phyloP scores from a whole-genome alignment of 495 filamentous ascomycete genomes.

The Astrothelium subdiscretum region DNA sequence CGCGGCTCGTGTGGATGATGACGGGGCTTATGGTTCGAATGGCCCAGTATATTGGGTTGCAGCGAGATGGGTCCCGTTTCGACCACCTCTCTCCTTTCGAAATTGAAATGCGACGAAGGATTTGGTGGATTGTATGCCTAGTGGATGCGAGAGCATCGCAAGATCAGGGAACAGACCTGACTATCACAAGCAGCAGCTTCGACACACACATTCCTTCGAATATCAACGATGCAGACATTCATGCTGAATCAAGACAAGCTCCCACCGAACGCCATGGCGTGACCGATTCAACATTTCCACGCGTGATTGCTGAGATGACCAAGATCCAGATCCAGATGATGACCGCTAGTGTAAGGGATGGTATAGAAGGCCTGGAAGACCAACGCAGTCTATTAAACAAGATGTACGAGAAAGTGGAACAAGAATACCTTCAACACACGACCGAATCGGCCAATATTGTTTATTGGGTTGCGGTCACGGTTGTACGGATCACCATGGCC shows the following conservation, averaged over 20 bases:
- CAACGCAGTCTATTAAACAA: constrained; percentile 34
- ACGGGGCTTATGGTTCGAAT: constrained; percentile 19
- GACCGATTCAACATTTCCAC: constrained; percentile 37
- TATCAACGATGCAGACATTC: constrained; percentile 18
- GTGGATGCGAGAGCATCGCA: constrained; percentile 21
- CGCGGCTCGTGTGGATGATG: constrained; percentile 44
- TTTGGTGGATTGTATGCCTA: constrained; percentile 14
- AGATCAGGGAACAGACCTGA: constrained; percentile 34
- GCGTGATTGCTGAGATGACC: constrained; percentile 28
- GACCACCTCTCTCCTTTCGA: constrained; percentile 13
- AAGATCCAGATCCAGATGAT: constrained; percentile 38
- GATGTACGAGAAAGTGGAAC: constrained; percentile 32
- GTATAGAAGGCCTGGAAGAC: constrained; percentile 29
- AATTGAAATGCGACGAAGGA: constrained; percentile 12
- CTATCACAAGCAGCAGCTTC: constrained; percentile 25
- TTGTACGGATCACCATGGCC: constrained; percentile 31
- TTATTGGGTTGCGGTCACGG: constrained; percentile 34
- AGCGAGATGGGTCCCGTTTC: constrained; percentile 14
- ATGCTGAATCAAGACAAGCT: constrained; percentile 6
- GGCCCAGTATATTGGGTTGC: constrained; percentile 15
- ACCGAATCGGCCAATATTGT: constrained; percentile 26
- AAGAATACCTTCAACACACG: constrained; percentile 33
- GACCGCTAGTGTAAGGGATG: constrained; percentile 9
- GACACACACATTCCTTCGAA: constrained; percentile 32
- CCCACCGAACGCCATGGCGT: constrained; percentile 32